phyloP scores from a whole-genome alignment of 257 asterid species.

The Gentiana macrophylla region DNA sequence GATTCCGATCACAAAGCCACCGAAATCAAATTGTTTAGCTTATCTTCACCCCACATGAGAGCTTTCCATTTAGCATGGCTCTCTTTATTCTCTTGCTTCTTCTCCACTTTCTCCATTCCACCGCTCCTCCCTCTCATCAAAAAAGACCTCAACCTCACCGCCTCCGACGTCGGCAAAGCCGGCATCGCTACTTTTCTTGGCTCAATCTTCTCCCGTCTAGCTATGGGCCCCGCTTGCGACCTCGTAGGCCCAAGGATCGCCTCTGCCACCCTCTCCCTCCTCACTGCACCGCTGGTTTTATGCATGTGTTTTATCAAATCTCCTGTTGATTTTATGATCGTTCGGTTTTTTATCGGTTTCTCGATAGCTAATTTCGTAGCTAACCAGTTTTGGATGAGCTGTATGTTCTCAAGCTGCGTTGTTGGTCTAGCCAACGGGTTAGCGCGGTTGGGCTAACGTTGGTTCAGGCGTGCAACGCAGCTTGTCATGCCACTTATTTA shows the following conservation, averaged over 20 bases:
- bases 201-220: conserved; percentile 32
- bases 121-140: conserved; percentile 46
- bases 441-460: conserved; percentile 55
- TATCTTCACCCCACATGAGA: conserved; percentile 44
- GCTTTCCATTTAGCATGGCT: conserved; percentile 58
- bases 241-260: conserved; percentile 43
- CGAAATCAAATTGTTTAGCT: conserved; percentile 28
- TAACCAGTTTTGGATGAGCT: conserved; percentile 58
- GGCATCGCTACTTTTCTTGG: conserved; percentile 36
- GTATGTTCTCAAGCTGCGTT: conserved; percentile 46
- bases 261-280: conserved; percentile 37
- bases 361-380: conserved; percentile 48
- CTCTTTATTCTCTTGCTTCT: conserved; percentile 44
- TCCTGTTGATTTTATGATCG: conserved; percentile 18
- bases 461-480: conserved; percentile 52
- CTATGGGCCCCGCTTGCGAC: conserved; percentile 47
- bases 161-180: conserved; percentile 28
- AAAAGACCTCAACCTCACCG: conserved; percentile 33
- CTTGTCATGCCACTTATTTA: conserved; percentile 36
- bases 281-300: conserved; percentile 35
- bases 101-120: conserved; percentile 56
- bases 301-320: conserved; percentile 24
- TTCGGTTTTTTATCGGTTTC: conserved; percentile 43
- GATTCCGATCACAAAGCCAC: conserved; percentile 39
- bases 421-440: conserved; percentile 47